These are phyloP conservation scores for Peronospora farinosa DNA, from an alignment of 352 stramenopile species.

Conservation along the genomic window DNA sequence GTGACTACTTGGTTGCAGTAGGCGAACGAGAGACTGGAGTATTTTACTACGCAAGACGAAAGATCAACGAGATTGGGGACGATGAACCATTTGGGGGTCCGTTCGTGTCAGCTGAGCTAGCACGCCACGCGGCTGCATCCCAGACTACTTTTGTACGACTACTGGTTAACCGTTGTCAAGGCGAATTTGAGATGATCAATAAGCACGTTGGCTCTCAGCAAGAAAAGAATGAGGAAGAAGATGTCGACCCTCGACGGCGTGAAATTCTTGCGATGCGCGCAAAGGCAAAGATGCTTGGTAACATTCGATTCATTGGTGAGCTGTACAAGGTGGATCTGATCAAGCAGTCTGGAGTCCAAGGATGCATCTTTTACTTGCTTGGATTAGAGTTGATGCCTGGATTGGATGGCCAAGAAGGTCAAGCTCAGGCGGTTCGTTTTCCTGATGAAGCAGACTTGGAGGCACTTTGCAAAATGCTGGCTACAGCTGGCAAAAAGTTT, in stretches of 20 bases:
- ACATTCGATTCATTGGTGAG: constrained; percentile 86
- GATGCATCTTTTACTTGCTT: constrained; percentile 75
- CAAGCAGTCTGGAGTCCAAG: constrained; percentile 71
- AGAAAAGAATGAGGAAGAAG: constrained; percentile 35
- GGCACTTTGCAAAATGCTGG: constrained; percentile 82
- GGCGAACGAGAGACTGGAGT: constrained; percentile 34
- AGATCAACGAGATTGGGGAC: constrained; percentile 43
- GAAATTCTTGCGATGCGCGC: constrained; percentile 56
- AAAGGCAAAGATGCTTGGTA: constrained; percentile 78
- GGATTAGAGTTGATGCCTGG: constrained; percentile 60
- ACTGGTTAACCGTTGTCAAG: constrained; percentile 69
- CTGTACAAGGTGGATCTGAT: constrained; percentile 84
- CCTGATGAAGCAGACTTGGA: constrained; percentile 82
- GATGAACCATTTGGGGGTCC: constrained; percentile 60
- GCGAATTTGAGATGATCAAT: constrained; percentile 78
- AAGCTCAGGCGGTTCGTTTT: constrained; percentile 64
- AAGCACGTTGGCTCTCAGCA: constrained; percentile 33
- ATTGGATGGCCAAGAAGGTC: constrained; percentile 36
- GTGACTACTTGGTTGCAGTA: constrained; percentile 38
- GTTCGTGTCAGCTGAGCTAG: constrained; percentile 47
- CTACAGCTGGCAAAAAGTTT: constrained; percentile 82
- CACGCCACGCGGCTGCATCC: constrained; percentile 38
- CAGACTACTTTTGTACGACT: constrained; percentile 69
- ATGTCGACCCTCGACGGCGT: constrained; percentile 41
- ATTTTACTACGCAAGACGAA: constrained; percentile 63